Conservation (phyloP, 306 rosid genomes). For the Amphicarpaea edgeworthii region DNA sequence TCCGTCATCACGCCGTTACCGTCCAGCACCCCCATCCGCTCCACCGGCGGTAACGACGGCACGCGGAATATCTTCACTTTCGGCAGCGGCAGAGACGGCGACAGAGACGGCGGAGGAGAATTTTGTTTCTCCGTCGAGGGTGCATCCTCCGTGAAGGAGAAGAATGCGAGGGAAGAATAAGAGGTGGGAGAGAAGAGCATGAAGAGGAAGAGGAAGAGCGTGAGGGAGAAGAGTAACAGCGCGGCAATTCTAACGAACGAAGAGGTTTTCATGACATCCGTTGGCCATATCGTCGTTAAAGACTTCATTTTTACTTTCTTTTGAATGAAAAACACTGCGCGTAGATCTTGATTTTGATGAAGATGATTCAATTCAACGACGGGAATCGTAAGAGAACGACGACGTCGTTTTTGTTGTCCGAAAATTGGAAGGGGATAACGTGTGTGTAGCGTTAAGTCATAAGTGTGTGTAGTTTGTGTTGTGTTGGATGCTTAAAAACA, state of each 20-base stretch:
- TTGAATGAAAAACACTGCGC: not conserved
- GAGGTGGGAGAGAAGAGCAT: conserved; percentile 35
- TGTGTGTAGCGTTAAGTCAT: too few species aligned
- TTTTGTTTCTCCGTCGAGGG: conserved; percentile 4
- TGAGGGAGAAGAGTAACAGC: conserved; percentile 56
- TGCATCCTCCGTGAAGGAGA: conserved; percentile 16
- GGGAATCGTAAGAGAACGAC: not conserved
- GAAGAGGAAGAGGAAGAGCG: conserved; percentile 59
- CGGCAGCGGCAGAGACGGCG: conserved; percentile 5
- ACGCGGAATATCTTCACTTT: not conserved
- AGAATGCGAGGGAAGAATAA: conserved; percentile 39
- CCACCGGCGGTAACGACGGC: conserved; percentile 61
- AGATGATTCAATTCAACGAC: not conserved
- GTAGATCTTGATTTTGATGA: not conserved
- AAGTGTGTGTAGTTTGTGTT: not conserved
- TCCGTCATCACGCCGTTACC: conserved; percentile 82
- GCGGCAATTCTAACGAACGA: conserved; percentile 60
- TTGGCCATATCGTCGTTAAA: not conserved
- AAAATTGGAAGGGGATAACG: not conserved
- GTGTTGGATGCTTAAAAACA: not conserved
- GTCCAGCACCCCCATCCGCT: conserved; percentile 71
- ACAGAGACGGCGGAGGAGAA: too few species aligned
- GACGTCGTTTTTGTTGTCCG: too few species aligned
- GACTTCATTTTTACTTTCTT: conserved; percentile 45
- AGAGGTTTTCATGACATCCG: conserved; percentile 57